Base-by-base conservation (phyloP, 257 asterid genomes). In the Nicotiana noctiflora region DNA sequence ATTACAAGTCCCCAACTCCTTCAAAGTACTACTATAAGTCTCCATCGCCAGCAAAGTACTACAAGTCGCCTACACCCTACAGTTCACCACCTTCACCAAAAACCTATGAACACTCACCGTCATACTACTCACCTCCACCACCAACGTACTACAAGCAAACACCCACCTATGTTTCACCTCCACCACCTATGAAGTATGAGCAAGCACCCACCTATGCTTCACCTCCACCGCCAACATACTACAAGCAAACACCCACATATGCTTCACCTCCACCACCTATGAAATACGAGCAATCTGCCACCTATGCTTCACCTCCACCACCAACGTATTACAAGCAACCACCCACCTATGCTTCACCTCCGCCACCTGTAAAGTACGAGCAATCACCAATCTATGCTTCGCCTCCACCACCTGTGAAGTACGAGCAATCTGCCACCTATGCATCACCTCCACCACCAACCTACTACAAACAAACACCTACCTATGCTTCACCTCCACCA, bases 401-500 rank as follows among this genome's bases (percentile, higher is more conserved):
- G 25, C 79, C 44, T 49, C 79, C 62, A 25, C 44, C 79, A 0
- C 37, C 37, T 0, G 0, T 0, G 8, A 0, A 32, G 1, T 37
- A 37, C 0, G 44, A 37, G 44, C 21, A 46, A 23, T 23, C 78
- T 6, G 14, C 60, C 17, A 23, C 23, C 23, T 23, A 72, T 46
- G 14, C 59, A 7, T 72, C 78, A 21, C 34, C 34, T 0, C 59
- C 34, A 70, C 78, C 59, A 46, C 77, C 59, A 3, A 21, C 1
- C 15, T 19, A 72, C 23, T 72, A 46, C 15, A 0, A 72, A 44
- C 40, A 23, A 44, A 0, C 37, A 0, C 4, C 0, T 0, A 25
- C 61, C 8, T 74, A 49, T 74, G n/a, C n/a, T n/a, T 74, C 79
- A 74, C 79, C 62, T 49, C 77, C 40, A 46, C 79, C 77, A 72